A percentile compares a stretch with the other conserved stretches of the same genome.
Evolutionary conservation across 2,329 filamentous ascomycete species (phyloP).

Genomic region (Fusarium haematococcum): DNA sequence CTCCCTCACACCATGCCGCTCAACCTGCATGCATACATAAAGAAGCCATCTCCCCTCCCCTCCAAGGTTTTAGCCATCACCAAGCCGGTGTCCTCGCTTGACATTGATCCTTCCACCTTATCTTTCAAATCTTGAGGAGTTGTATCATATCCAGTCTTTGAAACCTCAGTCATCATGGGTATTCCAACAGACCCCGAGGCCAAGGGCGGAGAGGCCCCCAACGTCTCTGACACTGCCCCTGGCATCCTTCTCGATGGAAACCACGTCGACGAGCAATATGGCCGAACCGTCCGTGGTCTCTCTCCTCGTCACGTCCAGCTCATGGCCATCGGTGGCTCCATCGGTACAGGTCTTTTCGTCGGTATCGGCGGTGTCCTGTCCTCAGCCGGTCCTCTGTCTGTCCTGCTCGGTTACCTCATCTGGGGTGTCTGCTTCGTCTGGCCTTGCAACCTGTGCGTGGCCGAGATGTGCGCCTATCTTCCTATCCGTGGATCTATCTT

Average conservation of each 20-base stretch:
- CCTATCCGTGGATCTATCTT: constrained; percentile 67
- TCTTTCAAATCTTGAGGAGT: constrained; percentile 1
- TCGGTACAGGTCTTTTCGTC: constrained; percentile 59
- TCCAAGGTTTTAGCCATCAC: constrained; percentile 6
- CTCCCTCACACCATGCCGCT: constrained; percentile 20
- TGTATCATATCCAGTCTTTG: not conserved
- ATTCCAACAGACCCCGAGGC: constrained; percentile 40
- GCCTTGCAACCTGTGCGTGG: constrained; percentile 60
- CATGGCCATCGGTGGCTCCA: constrained; percentile 62
- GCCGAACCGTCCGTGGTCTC: constrained; percentile 50
- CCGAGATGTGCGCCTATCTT: constrained; percentile 69
- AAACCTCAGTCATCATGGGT: constrained; percentile 36
- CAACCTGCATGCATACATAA: constrained; percentile 32
- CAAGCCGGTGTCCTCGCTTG: constrained; percentile 36
- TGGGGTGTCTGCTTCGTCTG: constrained; percentile 59
- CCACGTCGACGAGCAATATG: constrained; percentile 44
- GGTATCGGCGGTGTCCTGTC: constrained; percentile 58
- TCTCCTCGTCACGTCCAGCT: constrained; percentile 60
- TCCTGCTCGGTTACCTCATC: constrained; percentile 58
- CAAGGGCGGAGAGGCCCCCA: constrained; percentile 41
- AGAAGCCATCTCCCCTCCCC: constrained; percentile 15
- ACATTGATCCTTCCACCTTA: constrained; percentile 22
- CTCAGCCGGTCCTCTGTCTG: constrained; percentile 56
- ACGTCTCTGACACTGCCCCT: constrained; percentile 42
- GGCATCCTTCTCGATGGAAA: constrained; percentile 43